These are phyloP conservation scores for Eucalyptus cloeziana DNA, from an alignment of 345 rosid species.

Conservation along the genomic window DNA sequence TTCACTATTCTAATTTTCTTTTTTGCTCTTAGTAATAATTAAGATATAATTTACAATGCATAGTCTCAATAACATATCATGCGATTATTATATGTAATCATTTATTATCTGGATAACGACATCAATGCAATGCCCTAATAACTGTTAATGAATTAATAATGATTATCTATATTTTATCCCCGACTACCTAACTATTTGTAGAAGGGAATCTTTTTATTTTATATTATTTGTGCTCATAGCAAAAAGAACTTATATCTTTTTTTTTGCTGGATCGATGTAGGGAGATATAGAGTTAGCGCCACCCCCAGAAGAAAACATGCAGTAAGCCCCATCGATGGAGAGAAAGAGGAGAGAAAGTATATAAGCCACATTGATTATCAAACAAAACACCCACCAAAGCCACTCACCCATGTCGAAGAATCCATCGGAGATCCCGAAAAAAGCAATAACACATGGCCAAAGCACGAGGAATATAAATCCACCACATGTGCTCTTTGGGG, in stretches of 20 bases:
- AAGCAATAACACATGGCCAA: background rate
- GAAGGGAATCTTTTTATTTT: background rate
- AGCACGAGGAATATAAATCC: background rate
- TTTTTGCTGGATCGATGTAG: too few species aligned
- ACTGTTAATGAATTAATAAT: background rate
- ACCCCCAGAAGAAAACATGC: background rate
- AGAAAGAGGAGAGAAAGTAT: background rate
- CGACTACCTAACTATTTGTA: accelerated
- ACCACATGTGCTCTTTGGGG: background rate
- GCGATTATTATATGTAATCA: background rate
- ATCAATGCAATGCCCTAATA: background rate
- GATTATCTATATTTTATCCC: background rate
- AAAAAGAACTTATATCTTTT: background rate
- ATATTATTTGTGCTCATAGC: background rate
- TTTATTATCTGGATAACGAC: background rate
- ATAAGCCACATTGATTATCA: background rate
- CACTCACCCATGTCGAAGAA: background rate
- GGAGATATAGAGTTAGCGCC: background rate
- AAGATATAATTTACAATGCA: too few species aligned
- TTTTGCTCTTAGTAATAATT: background rate
- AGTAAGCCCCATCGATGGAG: background rate
- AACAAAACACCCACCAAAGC: background rate
- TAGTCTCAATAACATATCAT: too few species aligned
- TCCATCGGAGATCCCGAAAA: background rate
- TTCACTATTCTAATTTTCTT: background rate